phyloP scores from a whole-genome alignment of 805 yeast species.

The Lachancea thermotolerans region DNA sequence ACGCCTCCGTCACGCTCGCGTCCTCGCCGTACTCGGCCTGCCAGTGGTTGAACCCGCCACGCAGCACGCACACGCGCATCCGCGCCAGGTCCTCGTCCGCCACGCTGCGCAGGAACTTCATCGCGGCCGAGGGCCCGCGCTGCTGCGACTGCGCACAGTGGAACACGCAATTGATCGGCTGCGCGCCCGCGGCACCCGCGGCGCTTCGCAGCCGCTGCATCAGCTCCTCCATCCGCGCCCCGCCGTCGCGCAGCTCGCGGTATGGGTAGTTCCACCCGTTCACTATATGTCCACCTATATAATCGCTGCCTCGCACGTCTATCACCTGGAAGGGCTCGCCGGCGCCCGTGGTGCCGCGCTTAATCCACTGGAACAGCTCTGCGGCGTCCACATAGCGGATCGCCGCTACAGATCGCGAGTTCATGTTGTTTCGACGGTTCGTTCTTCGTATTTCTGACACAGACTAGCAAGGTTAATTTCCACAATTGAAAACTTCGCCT shows the following conservation, averaged over 20 bases:
- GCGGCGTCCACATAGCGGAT: conserved; percentile 23
- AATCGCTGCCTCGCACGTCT: conserved; percentile 84
- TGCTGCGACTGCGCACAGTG: conserved; percentile 91
- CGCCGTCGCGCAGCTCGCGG: conserved; percentile 41
- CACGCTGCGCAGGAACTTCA: conserved; percentile 41
- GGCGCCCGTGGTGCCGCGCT: conserved; percentile 15
- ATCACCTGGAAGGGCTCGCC: conserved; percentile 39
- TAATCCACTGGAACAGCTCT: conserved; percentile 23
- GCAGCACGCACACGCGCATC: conserved; percentile 58
- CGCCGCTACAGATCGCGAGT: conserved; percentile 17
- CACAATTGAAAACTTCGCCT: too few species aligned
- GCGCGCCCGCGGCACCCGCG: conserved; percentile 13
- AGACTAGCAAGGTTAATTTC: too few species aligned
- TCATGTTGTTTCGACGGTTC: conserved; percentile 2
- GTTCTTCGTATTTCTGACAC: too few species aligned
- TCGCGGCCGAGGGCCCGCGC: conserved; percentile 83
- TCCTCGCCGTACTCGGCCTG: conserved; percentile 69
- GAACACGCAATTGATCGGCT: conserved; percentile 45
- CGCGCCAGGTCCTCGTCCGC: conserved; percentile 23
- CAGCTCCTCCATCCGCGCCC: conserved; percentile 50
- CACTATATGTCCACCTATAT: conserved; percentile 50
- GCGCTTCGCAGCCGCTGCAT: conserved; percentile 34
- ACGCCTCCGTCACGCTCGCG: conserved; percentile 52
- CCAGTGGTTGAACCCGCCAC: conserved; percentile 87
- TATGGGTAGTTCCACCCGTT: conserved; percentile 25